Evolutionary conservation across 306 rosid genomes (phyloP).

Genomic region (Lathyrus aphaca): DNA sequence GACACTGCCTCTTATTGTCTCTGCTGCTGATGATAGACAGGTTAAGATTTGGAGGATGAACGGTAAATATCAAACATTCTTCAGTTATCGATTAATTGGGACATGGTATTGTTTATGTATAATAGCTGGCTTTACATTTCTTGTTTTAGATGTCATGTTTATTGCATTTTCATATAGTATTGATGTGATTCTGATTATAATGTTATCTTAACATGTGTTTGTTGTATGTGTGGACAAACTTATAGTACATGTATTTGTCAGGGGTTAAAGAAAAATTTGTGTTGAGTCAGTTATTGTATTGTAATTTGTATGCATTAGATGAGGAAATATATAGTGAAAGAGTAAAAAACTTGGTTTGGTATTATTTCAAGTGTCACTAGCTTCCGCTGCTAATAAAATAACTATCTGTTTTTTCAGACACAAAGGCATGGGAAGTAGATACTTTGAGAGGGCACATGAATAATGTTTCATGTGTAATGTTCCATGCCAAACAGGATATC

Average conservation of each 20-base stretch:
- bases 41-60: constrained; percentile 97
- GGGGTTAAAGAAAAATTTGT: not conserved
- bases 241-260: not conserved
- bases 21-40: constrained; percentile 96
- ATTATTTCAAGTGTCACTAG: constrained; percentile 2
- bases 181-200: constrained; percentile 4
- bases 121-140: too few relatives aligned
- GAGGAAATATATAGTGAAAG: constrained; percentile 12
- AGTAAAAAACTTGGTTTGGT: not conserved
- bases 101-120: not conserved
- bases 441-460: constrained; percentile 98
- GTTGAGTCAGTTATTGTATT: not conserved
- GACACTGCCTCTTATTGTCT: constrained; percentile 82
- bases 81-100: not conserved
- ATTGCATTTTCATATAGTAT: constrained; percentile 7
- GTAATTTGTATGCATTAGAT: constrained; percentile 4
- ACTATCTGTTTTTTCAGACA: constrained; percentile 62
- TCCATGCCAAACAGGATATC: constrained; percentile 93
- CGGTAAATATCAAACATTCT: constrained; percentile 50
- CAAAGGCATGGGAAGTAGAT: constrained; percentile 99
- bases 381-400: constrained; percentile 31
- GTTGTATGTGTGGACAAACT: not conserved
- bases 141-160: not conserved
- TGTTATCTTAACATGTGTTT: not conserved
- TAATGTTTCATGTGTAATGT: constrained; percentile 96